Conservation (phyloP, 2,329 filamentous ascomycete genomes). For the Myriosclerotinia duriaeana region DNA sequence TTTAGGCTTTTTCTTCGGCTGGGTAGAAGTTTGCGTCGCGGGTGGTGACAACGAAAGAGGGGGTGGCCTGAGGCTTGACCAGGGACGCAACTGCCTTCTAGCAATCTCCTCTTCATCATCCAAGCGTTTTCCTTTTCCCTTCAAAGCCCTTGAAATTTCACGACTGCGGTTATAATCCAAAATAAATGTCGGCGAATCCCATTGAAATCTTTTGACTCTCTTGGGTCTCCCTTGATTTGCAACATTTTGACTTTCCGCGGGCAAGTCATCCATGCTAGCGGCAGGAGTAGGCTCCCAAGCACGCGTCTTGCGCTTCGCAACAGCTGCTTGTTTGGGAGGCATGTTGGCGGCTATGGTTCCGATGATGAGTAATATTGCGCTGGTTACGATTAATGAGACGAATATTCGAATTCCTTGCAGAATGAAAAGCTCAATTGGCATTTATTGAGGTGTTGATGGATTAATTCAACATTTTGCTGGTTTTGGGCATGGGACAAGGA, state of each 20-base stretch:
- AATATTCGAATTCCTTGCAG: too few relatives aligned
- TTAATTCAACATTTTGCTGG: neutral
- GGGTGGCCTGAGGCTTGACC: neutral
- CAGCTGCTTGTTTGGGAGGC: neutral
- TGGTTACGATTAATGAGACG: neutral
- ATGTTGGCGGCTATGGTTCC: neutral
- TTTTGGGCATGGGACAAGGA: neutral
- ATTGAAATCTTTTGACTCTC: neutral
- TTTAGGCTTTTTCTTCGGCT: neutral
- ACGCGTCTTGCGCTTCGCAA: neutral
- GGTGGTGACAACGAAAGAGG: neutral
- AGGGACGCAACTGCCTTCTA: neutral
- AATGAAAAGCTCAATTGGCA: neutral
- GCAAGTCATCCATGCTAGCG: neutral
- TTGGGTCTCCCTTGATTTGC: slow-evolving; percentile 5
- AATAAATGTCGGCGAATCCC: neutral
- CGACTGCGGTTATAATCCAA: slow-evolving; percentile 8
- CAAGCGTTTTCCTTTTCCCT: neutral
- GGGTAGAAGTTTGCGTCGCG: neutral
- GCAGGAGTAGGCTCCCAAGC: neutral
- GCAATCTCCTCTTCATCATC: neutral
- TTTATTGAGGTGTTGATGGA: neutral
- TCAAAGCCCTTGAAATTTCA: neutral
- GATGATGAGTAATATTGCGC: neutral
- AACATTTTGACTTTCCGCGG: neutral